Conservation (phyloP, 1,139 yeast species). For the Arxiozyma heterogenica region DNA sequence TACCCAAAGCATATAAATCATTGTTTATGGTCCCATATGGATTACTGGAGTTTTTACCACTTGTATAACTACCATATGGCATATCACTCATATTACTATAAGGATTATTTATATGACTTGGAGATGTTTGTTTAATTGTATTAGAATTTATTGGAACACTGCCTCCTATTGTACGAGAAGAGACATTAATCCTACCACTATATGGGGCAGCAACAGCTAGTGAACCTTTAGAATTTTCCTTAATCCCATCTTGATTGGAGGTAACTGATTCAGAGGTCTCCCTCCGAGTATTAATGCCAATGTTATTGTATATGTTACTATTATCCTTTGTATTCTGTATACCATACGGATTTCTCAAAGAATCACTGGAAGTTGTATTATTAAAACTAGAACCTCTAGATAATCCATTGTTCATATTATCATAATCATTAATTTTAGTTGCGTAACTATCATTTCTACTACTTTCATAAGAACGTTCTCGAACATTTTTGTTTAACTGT, state of each 20-base stretch:
- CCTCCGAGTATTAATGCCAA: slow-evolving; percentile 1
- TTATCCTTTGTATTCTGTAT: background rate
- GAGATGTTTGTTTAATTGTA: background rate
- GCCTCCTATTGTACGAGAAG: background rate
- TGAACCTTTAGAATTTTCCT: background rate
- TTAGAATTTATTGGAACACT: background rate
- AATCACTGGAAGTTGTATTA: background rate
- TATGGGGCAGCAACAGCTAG: background rate
- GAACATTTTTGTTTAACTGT: background rate
- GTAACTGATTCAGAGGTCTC: background rate
- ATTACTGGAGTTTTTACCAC: slow-evolving; percentile 2
- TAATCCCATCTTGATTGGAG: slow-evolving; percentile 2
- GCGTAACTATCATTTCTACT: background rate
- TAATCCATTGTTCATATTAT: background rate
- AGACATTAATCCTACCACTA: background rate
- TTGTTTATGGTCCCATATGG: slow-evolving; percentile 12
- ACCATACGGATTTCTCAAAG: background rate
- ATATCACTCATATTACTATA: slow-evolving; percentile 4
- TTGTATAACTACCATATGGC: slow-evolving; percentile 6
- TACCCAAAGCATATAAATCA: slow-evolving; percentile 6
- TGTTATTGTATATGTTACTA: background rate
- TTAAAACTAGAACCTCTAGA: slow-evolving; percentile 1
- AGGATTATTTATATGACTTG: slow-evolving; percentile 2
- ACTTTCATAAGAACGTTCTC: background rate
- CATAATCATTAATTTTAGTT: background rate